Percentiles rank a stretch among this genome's conserved stretches.
Conservation (phyloP, 2,329 filamentous ascomycete genomes). For the Eurotiales sp. region DNA sequence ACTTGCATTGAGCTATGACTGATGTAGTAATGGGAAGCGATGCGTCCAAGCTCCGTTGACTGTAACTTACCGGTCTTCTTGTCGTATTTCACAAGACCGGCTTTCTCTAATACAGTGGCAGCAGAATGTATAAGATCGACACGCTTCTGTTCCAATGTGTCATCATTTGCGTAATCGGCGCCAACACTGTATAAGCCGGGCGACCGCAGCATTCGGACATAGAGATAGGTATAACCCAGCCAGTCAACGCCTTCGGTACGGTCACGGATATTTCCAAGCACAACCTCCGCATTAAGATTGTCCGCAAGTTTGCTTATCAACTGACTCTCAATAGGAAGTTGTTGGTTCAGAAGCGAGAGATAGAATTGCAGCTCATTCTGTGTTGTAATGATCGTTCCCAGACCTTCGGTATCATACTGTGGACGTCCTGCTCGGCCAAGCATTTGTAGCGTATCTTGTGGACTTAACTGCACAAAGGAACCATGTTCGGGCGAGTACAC, state of each 20-base stretch:
- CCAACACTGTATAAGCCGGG: conserved; percentile 94
- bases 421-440: conserved; percentile 93
- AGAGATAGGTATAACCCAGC: conserved; percentile 97
- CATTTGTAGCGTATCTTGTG: conserved; percentile 98
- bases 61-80: conserved; percentile 86
- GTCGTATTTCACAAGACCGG: conserved; percentile 89
- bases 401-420: conserved; percentile 95
- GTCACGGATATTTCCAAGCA: conserved; percentile 85
- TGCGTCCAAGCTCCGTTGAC: conserved; percentile 87
- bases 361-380: conserved; percentile 97
- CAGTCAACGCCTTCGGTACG: conserved; percentile 98
- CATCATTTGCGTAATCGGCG: conserved; percentile 90
- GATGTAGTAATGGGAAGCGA: conserved; percentile 98
- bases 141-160: conserved; percentile 87
- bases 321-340: conserved; percentile 95
- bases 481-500: conserved; percentile 98
- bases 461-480: conserved; percentile 95
- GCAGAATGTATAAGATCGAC: conserved; percentile 98
- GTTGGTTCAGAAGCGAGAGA: conserved; percentile 91
- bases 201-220: conserved; percentile 94
- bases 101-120: conserved; percentile 78
- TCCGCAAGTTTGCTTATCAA: conserved; percentile 89
- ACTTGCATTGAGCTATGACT: conserved; percentile 94
- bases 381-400: conserved; percentile 97
- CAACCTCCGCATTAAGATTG: conserved; percentile 93